Evolutionary conservation across 1,284 basidiomycete genomes (phyloP), one percentile per base, ranked within the genome.

Genomic region (Chondrostereum purpureum): DNA sequence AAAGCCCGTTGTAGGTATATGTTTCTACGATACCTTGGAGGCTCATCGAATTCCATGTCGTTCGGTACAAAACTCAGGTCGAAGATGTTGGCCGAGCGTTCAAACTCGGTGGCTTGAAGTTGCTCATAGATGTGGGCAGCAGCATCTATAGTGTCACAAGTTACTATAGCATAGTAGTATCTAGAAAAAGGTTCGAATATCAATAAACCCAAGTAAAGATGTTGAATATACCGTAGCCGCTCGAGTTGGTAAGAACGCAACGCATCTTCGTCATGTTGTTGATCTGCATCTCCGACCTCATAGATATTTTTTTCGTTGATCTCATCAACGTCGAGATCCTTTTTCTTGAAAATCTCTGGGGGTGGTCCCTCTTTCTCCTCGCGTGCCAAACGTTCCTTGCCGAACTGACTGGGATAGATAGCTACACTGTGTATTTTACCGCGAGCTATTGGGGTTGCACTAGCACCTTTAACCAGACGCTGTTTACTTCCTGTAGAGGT

Each of bases 161-260:
- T 90, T 1, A 93, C 85, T 39, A 99, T 79, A 5, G 96, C 96
- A 65, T 99, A 99, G 63, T 92, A 97, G 67, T 98, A 99, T 49
- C 92, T 93, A 58, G 21, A 34, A 5, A 45, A 34, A 42, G 6
- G n/a, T n/a, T 4, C 12, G 19, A 20, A 16, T 14, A 5, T 6
- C 12, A 14, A 34, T 12, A 35, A 14, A 4, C 33, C 16, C 19
- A 31, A 38, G n/a, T 40, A 49, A 40, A 10, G 36, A 8, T 10
- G 10, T 10, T 17, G 6, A n/a, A 53, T 83, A 51, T 59, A 92
- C 87, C 94, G 75, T 55, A 99, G 67, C 37, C 96, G 76, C 61
- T 98, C 92, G 4, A 99, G 73, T 64, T 99, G 96, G 63, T 99
- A 99, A 52, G 81, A 86, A 52, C 96, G 68, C 44, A 99, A 65